These are phyloP conservation scores for Cystofilobasidium macerans DNA, from an alignment of 768 basidiomycete genomes.

Conservation along the genomic window DNA sequence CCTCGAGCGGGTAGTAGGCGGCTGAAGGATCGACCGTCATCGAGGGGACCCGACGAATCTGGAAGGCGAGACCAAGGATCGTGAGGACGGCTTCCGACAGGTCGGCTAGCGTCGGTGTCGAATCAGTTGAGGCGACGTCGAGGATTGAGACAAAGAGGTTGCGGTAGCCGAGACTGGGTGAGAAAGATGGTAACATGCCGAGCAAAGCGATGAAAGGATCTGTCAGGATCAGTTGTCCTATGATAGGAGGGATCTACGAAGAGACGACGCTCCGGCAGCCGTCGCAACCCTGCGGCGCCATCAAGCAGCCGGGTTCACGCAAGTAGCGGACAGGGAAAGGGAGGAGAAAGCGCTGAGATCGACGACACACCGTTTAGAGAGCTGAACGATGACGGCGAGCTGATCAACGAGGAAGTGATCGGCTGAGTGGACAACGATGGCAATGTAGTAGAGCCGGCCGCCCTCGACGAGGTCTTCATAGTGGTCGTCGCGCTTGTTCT, in stretches of 20 bases:
- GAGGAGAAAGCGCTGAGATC: not conserved
- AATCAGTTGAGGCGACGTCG: slow-evolving; percentile 90
- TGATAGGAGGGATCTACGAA: too few relatives aligned
- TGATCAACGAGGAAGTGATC: slow-evolving; percentile 99
- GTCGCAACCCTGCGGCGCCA: too few relatives aligned
- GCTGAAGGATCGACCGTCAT: slow-evolving; percentile 83
- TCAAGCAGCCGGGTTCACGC: too few relatives aligned
- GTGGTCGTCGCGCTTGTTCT: slow-evolving; percentile 65
- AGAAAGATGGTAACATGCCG: not conserved
- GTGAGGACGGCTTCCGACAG: slow-evolving; percentile 91
- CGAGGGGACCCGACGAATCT: slow-evolving; percentile 78
- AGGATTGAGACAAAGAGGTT: slow-evolving; percentile 97
- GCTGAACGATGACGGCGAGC: slow-evolving; percentile 91
- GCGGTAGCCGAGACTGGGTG: slow-evolving; percentile 67
- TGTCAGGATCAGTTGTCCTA: too few relatives aligned
- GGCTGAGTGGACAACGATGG: slow-evolving; percentile 90
- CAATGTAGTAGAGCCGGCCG: slow-evolving; percentile 83
- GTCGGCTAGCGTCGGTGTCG: slow-evolving; percentile 86
- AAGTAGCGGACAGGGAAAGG: not conserved
- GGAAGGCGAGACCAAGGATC: slow-evolving; percentile 81
- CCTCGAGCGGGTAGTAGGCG: slow-evolving; percentile 91
- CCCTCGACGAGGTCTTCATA: slow-evolving; percentile 79
- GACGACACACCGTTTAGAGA: slow-evolving; percentile 44
- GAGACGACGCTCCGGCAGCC: too few relatives aligned
- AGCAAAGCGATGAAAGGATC: too few relatives aligned